Evolutionary conservation across 148 eudicot species (phyloP).

Genomic region (Camellia lanceoleosa): DNA sequence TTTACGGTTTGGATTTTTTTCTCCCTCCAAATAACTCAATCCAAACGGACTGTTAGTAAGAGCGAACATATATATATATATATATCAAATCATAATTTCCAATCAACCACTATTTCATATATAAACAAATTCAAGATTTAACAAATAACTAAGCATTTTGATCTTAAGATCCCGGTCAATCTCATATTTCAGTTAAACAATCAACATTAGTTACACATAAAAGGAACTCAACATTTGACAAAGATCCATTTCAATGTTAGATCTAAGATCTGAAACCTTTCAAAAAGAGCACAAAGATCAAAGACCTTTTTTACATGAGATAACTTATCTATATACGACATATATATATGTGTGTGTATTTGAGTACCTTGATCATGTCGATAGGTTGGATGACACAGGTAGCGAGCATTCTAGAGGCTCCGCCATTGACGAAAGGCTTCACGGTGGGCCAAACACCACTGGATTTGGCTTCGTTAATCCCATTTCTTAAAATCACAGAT

Average conservation of each 20-base stretch:
- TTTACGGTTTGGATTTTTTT: no score
- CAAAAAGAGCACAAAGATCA: no score
- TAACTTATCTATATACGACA: no score
- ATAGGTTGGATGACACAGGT: conserved; percentile 89
- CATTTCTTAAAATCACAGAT: conserved; percentile 17
- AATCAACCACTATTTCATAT: not conserved
- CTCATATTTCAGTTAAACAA: not conserved
- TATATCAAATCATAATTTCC: not conserved
- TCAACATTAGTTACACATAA: not conserved
- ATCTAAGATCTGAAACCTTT: not conserved
- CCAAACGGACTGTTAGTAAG: no score
- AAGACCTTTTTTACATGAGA: no score
- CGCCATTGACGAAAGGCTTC: conserved; percentile 89
- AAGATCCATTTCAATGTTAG: not conserved
- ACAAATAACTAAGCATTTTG: not conserved
- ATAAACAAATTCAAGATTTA: not conserved
- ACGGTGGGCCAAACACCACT: conserved; percentile 62
- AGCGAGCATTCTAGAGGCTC: conserved; percentile 90
- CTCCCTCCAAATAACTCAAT: no score
- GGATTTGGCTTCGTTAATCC: conserved; percentile 45
- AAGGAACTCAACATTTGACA: not conserved
- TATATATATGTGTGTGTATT: no score
- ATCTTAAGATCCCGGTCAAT: not conserved
- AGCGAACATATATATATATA: no score
- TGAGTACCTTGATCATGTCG: conserved; percentile 86